Percentiles rank a stretch among this genome's conserved stretches.
These are phyloP conservation scores for Emergomyces orientalis DNA, from an alignment of 2,329 filamentous ascomycete species.

Conservation along the genomic window DNA sequence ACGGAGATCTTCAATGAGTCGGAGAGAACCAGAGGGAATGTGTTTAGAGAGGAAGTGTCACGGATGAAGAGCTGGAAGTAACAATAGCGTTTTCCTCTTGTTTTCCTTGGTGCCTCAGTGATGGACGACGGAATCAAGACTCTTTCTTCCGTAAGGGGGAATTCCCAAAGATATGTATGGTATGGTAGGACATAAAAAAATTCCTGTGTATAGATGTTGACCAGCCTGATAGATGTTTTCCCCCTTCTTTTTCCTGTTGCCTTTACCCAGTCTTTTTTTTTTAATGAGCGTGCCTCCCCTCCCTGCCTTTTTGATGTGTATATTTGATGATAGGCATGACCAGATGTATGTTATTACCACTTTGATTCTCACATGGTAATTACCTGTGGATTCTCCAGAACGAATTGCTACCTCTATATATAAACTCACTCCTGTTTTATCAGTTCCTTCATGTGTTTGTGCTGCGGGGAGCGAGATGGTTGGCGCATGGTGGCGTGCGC, in stretches of 20 bases:
- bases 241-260: not conserved
- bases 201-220: not conserved
- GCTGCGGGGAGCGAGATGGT: not conserved
- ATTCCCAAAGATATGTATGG: not conserved
- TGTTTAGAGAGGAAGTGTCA: constrained; percentile 30
- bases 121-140: not conserved
- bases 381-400: not conserved
- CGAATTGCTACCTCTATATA: too few relatives aligned
- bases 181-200: not conserved
- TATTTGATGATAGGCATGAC: too few relatives aligned
- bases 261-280: too few relatives aligned
- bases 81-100: not conserved
- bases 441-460: not conserved
- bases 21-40: constrained; percentile 23
- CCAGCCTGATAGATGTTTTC: not conserved
- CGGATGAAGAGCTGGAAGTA: constrained; percentile 30
- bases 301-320: too few relatives aligned
- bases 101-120: not conserved
- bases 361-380: not conserved
- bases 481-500: not conserved
- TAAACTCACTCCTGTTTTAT: not conserved
- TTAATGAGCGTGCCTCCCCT: too few relatives aligned
- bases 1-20: constrained; percentile 23
- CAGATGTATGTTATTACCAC: not conserved
- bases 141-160: not conserved